phyloP scores from a whole-genome alignment of 1,284 basidiomycete genomes.

The Flammula alnicola region DNA sequence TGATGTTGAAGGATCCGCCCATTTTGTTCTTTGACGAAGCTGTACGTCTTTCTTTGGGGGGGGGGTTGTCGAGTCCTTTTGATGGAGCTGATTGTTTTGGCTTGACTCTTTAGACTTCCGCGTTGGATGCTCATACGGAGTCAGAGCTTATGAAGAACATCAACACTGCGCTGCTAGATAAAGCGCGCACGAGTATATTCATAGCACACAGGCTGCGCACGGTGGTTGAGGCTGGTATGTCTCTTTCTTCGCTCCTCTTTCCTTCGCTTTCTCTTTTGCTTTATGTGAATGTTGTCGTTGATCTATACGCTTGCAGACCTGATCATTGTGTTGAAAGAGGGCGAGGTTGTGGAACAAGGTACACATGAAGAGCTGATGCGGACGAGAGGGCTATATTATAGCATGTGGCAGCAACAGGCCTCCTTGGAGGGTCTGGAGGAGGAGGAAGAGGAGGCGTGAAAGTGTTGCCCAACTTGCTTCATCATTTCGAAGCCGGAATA shows the following conservation, averaged over 20 bases:
- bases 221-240: slow-evolving; percentile 81
- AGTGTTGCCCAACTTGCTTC: no score
- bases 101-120: slow-evolving; percentile 79
- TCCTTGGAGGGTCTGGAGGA: slow-evolving; percentile 32
- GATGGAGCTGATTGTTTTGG: not conserved
- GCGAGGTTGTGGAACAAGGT: slow-evolving; percentile 88
- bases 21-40: slow-evolving; percentile 99
- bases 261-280: no score
- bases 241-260: slow-evolving; percentile 3
- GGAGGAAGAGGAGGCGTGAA: slow-evolving; percentile 11
- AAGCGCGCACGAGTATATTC: slow-evolving; percentile 90
- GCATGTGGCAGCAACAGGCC: slow-evolving; percentile 88
- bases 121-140: slow-evolving; percentile 94
- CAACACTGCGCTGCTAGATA: slow-evolving; percentile 77
- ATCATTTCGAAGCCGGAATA: no score
- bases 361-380: slow-evolving; percentile 85
- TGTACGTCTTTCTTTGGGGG: slow-evolving; percentile 50
- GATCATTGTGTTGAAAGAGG: slow-evolving; percentile 89
- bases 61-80: slow-evolving; percentile 10
- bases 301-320: slow-evolving; percentile 55
- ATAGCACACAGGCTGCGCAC: slow-evolving; percentile 93
- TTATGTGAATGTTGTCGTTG: not conserved
- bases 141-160: slow-evolving; percentile 96
- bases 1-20: slow-evolving; percentile 91
- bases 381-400: slow-evolving; percentile 75